phyloP scores from a whole-genome alignment of 2,329 filamentous ascomycete species.

The Diaporthe aspalathi region DNA sequence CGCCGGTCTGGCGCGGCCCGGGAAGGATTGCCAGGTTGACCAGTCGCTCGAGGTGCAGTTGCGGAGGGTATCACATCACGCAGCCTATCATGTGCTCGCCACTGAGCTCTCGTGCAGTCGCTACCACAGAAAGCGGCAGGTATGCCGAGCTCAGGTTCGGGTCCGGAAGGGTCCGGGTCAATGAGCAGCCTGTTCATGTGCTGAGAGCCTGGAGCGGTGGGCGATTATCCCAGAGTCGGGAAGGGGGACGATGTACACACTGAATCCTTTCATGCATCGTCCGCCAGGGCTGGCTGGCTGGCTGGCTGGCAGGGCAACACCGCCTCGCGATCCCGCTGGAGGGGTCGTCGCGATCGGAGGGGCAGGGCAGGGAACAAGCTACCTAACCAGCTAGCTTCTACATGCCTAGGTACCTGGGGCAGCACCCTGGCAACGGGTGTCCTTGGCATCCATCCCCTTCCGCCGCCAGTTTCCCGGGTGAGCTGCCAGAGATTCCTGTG shows the following conservation, averaged over 20 bases:
- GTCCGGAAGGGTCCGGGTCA: constrained; percentile 5
- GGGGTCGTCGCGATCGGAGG: constrained; percentile 6
- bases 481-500: neutral
- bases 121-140: constrained; percentile 19
- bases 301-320: too few species aligned
- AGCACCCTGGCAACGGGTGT: constrained; percentile 5
- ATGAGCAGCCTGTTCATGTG: neutral
- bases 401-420: too few species aligned
- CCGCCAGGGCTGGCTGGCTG: too few species aligned
- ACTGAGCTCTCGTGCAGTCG: constrained; percentile 12
- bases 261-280: neutral
- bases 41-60: constrained; percentile 4
- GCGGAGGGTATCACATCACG: constrained; percentile 13
- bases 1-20: constrained; percentile 13
- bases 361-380: constrained; percentile 26
- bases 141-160: constrained; percentile 24
- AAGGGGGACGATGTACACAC: too few species aligned
- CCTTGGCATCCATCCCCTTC: constrained; percentile 8
- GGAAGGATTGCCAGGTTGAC: constrained; percentile 18
- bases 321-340: constrained; percentile 21
- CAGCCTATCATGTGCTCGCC: constrained; percentile 15
- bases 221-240: neutral
- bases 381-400: neutral
- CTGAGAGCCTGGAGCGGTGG: neutral
- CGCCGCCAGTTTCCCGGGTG: constrained; percentile 7